phyloP scores from a whole-genome alignment of 768 basidiomycete genomes.

The Trametes cinnabarina region DNA sequence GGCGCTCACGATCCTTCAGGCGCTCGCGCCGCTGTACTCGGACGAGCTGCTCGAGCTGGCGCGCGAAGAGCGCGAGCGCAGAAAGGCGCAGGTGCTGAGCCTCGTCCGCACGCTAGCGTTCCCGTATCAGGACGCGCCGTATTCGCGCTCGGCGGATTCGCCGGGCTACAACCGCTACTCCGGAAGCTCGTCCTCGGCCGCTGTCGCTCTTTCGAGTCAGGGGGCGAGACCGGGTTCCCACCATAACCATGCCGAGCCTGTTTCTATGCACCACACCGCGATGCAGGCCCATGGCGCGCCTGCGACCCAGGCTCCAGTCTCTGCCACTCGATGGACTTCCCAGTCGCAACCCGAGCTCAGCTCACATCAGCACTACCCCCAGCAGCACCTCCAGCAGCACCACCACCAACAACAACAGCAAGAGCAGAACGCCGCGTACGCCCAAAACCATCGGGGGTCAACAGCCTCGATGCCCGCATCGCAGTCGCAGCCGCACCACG shows the following conservation, averaged over 20 bases:
- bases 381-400: background rate
- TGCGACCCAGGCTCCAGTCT: slow-evolving; percentile 23
- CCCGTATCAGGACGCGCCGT: slow-evolving; percentile 72
- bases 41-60: slow-evolving; percentile 54
- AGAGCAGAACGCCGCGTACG: background rate
- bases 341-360: slow-evolving; percentile 5
- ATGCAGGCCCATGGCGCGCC: slow-evolving; percentile 7
- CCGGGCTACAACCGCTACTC: slow-evolving; percentile 33
- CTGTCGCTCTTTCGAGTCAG: background rate
- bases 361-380: slow-evolving; percentile 1
- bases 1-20: slow-evolving; percentile 65
- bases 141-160: slow-evolving; percentile 51
- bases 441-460: background rate
- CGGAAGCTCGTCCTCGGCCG: too few species aligned
- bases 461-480: background rate
- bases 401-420: background rate
- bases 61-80: slow-evolving; percentile 53
- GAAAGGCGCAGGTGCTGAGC: slow-evolving; percentile 58
- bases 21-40: slow-evolving; percentile 72
- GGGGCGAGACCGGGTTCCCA: background rate
- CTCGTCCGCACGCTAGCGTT: slow-evolving; percentile 76
- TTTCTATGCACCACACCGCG: background rate
- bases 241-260: background rate
- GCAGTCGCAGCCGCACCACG: slow-evolving; percentile 11
- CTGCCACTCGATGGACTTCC: slow-evolving; percentile 25